phyloP scores from a whole-genome alignment of 768 basidiomycete species.

The Naganishia friedmannii region DNA sequence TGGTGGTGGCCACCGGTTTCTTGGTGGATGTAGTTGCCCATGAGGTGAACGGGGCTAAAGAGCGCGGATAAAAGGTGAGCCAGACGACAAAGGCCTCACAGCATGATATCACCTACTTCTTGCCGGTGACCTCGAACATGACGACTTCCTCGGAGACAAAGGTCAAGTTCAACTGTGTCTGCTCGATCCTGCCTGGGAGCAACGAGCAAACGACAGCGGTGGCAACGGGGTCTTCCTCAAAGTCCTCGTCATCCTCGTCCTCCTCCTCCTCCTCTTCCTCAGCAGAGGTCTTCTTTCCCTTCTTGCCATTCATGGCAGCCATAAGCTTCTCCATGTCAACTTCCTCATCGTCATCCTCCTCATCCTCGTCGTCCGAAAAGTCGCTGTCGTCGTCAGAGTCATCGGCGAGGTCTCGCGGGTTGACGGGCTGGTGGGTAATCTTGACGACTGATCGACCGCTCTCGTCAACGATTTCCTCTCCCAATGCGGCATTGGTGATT shows the following conservation, averaged over 20 bases:
- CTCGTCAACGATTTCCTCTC: slow-evolving; percentile 66
- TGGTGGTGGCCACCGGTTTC: slow-evolving; percentile 55
- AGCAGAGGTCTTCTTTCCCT: slow-evolving; percentile 27
- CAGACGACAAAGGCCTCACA: not conserved
- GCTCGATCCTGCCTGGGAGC: slow-evolving; percentile 82
- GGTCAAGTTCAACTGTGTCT: slow-evolving; percentile 67
- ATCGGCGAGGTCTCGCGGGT: slow-evolving; percentile 42
- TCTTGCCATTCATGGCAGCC: slow-evolving; percentile 22
- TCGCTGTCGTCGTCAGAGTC: slow-evolving; percentile 39
- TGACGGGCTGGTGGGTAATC: slow-evolving; percentile 51
- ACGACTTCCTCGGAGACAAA: slow-evolving; percentile 65
- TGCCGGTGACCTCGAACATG: slow-evolving; percentile 68
- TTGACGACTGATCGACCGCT: slow-evolving; percentile 53
- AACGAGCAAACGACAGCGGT: slow-evolving; percentile 66
- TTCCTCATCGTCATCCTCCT: slow-evolving; percentile 55
- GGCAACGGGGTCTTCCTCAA: slow-evolving; percentile 43
- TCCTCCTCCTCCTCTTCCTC: slow-evolving; percentile 20
- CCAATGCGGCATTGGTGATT: slow-evolving; percentile 78
- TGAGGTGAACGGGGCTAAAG: slow-evolving; percentile 63
- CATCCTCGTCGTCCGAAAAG: slow-evolving; percentile 39
- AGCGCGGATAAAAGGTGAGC: not conserved
- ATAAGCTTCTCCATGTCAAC: slow-evolving; percentile 53
- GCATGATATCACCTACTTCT: slow-evolving; percentile 59
- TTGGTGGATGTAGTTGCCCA: slow-evolving; percentile 74
- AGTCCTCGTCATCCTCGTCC: slow-evolving; percentile 34